phyloP scores from a whole-genome alignment of 1,139 yeast genomes.

The Yamadazyma membranifaciens region DNA sequence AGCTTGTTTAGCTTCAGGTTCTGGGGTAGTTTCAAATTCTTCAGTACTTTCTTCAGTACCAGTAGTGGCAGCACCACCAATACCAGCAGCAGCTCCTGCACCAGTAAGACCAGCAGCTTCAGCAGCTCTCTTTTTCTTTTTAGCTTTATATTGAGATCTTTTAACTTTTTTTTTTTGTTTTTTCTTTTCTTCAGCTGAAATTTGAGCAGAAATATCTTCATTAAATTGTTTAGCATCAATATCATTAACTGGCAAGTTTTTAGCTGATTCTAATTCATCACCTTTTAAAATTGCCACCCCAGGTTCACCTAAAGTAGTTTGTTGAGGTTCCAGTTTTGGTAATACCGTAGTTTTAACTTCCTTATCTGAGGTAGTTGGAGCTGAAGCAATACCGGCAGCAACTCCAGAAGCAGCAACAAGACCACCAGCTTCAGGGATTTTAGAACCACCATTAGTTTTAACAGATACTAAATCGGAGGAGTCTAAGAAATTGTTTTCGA shows the following conservation, averaged over 20 bases:
- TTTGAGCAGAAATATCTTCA: constrained; percentile 33
- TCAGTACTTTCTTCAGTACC: constrained; percentile 17
- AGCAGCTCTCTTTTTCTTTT: constrained; percentile 45
- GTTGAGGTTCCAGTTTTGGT: constrained; percentile 51
- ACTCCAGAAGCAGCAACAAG: constrained; percentile 28
- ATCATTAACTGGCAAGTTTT: constrained; percentile 24
- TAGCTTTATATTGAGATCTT: constrained; percentile 46
- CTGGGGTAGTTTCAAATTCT: constrained; percentile 20
- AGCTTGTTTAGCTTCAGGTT: constrained; percentile 11
- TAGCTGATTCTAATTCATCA: constrained; percentile 41
- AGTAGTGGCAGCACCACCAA: constrained; percentile 14
- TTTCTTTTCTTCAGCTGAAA: constrained; percentile 41
- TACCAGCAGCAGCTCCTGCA: constrained; percentile 16
- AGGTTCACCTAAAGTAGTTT: constrained; percentile 56
- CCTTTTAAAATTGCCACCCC: constrained; percentile 47
- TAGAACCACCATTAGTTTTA: constrained; percentile 27
- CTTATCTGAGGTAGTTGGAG: constrained; percentile 15
- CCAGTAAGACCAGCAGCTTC: constrained; percentile 30
- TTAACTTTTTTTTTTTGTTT: constrained; percentile 49
- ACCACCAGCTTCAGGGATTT: constrained; percentile 61
- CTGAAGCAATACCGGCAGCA: constrained; percentile 20
- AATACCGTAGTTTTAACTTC: constrained; percentile 50
- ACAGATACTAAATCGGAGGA: constrained; percentile 36
- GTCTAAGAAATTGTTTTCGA: constrained; percentile 58
- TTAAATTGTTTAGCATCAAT: constrained; percentile 50